These are phyloP conservation scores for Spirogloea muscicola DNA, from an alignment of 139 green algal species.

Conservation along the genomic window DNA sequence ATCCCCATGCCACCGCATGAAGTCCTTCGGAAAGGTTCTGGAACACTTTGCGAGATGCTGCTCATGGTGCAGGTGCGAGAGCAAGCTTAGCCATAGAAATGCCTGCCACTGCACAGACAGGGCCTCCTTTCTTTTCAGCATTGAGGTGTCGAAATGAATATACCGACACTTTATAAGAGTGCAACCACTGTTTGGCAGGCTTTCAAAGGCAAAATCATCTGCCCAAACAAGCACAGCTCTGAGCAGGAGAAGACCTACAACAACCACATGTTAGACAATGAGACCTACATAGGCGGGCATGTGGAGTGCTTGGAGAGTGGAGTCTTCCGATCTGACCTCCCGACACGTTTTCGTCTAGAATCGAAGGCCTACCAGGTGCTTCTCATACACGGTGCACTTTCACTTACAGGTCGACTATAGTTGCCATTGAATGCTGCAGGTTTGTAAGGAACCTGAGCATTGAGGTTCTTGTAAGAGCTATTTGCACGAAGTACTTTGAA, in stretches of 20 bases:
- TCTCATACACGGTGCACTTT: too few relatives aligned
- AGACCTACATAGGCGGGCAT: constrained; percentile 99
- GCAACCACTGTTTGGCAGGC: constrained; percentile 23
- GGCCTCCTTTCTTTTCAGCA: neutral
- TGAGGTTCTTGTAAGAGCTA: too few relatives aligned
- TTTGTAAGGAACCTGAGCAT: too few relatives aligned
- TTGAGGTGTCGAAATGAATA: constrained; percentile 3
- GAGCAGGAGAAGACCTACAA: constrained; percentile 69
- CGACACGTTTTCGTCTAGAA: constrained; percentile 74
- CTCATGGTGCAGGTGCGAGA: constrained; percentile 79
- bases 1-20: constrained; percentile 97
- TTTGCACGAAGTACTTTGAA: too few relatives aligned
- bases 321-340: constrained; percentile 93
- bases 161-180: neutral
- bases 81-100: neutral
- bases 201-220: constrained; percentile 74
- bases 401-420: too few relatives aligned
- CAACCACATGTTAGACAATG: constrained; percentile 81
- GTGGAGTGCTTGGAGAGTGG: constrained; percentile 78
- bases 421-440: too few relatives aligned
- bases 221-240: constrained; percentile 90
- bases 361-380: constrained; percentile 72
- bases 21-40: constrained; percentile 89
- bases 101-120: neutral
- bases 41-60: constrained; percentile 96